phyloP scores from a whole-genome alignment of 192 early-diverging fungal species.

The Radiomyces spectabilis region DNA sequence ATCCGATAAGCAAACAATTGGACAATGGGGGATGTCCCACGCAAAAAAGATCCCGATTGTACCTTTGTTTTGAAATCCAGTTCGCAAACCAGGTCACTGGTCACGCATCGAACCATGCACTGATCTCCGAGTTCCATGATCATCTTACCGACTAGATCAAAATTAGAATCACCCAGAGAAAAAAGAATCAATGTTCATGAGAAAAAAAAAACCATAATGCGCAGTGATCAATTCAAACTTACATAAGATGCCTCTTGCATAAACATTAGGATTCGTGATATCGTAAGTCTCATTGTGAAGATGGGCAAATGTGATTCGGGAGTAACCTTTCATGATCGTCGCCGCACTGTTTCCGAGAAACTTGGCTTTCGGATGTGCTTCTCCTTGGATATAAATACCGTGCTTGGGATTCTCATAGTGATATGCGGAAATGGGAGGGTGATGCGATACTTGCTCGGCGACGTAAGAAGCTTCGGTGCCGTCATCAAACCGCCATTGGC shows the following conservation, averaged over 20 bases:
- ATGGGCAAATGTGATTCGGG: conserved; percentile 48
- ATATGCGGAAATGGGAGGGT: conserved; percentile 82
- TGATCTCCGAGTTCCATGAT: conserved; percentile 81
- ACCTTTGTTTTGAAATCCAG: conserved; percentile 86
- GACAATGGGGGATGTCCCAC: not conserved
- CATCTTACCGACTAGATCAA: conserved; percentile 68
- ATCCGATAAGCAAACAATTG: too few species aligned
- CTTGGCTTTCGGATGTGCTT: conserved; percentile 72
- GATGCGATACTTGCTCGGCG: conserved; percentile 88
- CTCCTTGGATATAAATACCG: conserved; percentile 69
- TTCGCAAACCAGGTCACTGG: conserved; percentile 65
- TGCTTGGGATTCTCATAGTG: conserved; percentile 77
- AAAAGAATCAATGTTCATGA: not conserved
- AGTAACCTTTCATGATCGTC: conserved; percentile 74
- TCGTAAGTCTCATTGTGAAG: conserved; percentile 63
- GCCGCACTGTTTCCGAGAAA: conserved; percentile 88
- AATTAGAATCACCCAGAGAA: not conserved
- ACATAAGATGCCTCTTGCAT: conserved; percentile 75
- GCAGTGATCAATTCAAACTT: not conserved
- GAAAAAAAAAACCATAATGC: not conserved
- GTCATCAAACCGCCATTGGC: conserved; percentile 61
- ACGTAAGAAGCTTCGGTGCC: conserved; percentile 64
- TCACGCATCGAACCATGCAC: conserved; percentile 56
- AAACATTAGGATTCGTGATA: conserved; percentile 84
- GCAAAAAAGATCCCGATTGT: not conserved